Conservation (phyloP, 306 rosid genomes). For the Arachis hypogaea region DNA sequence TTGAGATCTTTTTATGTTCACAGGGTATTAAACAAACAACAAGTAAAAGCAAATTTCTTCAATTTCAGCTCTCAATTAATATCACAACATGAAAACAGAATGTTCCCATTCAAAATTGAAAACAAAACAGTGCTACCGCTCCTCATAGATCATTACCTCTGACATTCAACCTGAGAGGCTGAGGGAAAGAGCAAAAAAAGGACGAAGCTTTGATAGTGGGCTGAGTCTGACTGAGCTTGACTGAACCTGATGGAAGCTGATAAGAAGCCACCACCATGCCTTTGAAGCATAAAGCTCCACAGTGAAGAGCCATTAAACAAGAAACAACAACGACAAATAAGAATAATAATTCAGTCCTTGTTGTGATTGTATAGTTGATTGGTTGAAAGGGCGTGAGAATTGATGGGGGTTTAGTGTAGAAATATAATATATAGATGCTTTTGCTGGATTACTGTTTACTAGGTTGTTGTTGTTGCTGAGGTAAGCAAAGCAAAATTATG, state of each 20-base stretch:
- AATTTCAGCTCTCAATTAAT: not conserved
- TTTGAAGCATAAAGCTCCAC: constrained; percentile 54
- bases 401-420: constrained; percentile 19
- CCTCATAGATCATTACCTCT: constrained; percentile 42
- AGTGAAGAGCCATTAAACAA: constrained; percentile 72
- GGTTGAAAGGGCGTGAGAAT: constrained; percentile 4
- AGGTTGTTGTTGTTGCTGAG: not conserved
- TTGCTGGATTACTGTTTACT: not conserved
- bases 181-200: constrained; percentile 45
- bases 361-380: not conserved
- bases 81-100: not conserved
- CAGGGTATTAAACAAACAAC: not conserved
- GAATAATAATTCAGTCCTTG: not conserved
- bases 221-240: constrained; percentile 37
- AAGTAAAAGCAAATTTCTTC: constrained; percentile 27
- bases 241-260: constrained; percentile 42
- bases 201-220: constrained; percentile 45
- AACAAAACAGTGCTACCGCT: not conserved
- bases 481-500: constrained; percentile 7
- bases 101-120: not conserved
- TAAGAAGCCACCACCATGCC: constrained; percentile 27
- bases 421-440: not conserved
- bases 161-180: constrained; percentile 42
- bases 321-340: not conserved
- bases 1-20: too few species aligned